Evolutionary conservation across 352 stramenopile species (phyloP), one percentile per base, ranked within the genome.

Genomic region (Phytophthora sp.): DNA sequence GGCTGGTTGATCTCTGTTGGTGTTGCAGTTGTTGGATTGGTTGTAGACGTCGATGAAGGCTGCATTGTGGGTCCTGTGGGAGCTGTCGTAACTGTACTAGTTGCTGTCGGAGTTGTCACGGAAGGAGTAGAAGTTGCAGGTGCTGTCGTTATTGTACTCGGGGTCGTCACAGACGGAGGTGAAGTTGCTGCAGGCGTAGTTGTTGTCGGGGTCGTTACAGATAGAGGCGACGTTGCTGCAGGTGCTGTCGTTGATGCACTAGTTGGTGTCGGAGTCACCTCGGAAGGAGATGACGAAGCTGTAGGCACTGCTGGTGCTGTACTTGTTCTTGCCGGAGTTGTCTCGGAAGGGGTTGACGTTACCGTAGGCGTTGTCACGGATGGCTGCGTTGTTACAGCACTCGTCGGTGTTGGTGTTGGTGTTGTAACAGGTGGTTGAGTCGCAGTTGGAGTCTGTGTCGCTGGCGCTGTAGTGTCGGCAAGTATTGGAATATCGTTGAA

Each of bases 401-500:
- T 35, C 2, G 44, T 31, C n/a, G 31, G 13, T 54, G 52, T 52
- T 10, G 39, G 53, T 13, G 41, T 17, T 30, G 53, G 41, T 7
- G 31, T 38, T 35, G 57, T 56, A 10, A 37, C 31, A 2, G 61
- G 61, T 26, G 42, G 2, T 27, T 54, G 27, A 12, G 60, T 58
- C 21, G 18, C 28, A 18, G 57, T 31, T 13, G 38, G 28, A 18
- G 46, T 52, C 44, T 34, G 26, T 1, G 56, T 46, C 1, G 38
- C 32, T 39, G 62, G 62, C 23, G 42, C 17, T n/a, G 23, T 27
- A 7, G 41, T 51, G 11, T 58, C 56, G 11, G 24, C 35, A 45
- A 64, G 41, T 17, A 66, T 57, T 13, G 42, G 62, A 9, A 66
- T 55, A 1, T 56, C 24, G 21, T 46, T 35, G 42, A 57, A 53